Evolutionary conservation across 306 rosid genomes (phyloP), one percentile per base, ranked within the genome.

Genomic region (Astragalus glycyphyllos): DNA sequence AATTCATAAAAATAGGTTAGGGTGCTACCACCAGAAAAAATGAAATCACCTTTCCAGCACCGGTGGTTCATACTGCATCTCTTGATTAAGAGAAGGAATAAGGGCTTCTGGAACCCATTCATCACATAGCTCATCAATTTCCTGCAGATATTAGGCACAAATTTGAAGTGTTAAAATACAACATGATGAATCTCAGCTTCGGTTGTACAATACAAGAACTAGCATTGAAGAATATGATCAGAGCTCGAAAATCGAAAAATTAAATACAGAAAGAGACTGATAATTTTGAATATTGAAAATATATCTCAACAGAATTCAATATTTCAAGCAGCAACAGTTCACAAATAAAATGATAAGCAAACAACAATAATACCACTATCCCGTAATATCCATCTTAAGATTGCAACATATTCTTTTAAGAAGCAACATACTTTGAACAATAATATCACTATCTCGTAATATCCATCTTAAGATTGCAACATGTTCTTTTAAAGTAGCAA

Each of bases 61-160:
- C 9, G 96, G 97, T 29, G 99, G 91, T 76, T 89, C 96, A 58
- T 67, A 79, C 65, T 13, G 84, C 87, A 80, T 68, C 58, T 95
- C 97, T 80, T 95, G 66, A 23, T 84, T 74, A 58, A 95, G 67
- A 32, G 88, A 73, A 69, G 99, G 95, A 81, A 95, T 95, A 68
- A 95, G 99, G 38, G 99, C 79, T 70, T 91, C 97, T 16, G 96
- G 99, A 77, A 79, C 89, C 99, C 99, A 95, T 79, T 95, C 99
- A 41, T 86, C 87, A 71, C 99, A 95, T 61, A 95, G 62, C 74
- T 95, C 97, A 35, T 95, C 96, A 67, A 83, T 95, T 89, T 95
- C 99, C 99, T 95, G 74, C 66, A 77, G 34, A 71, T 11, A 68
- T 67, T 35, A 13, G 58, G 61, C 76, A 73, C 46, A 57, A 40